A percentile compares a stretch with the other conserved stretches of the same genome.
phyloP scores from a whole-genome alignment of 148 eudicot genomes.

The Fagopyrum tataricum region DNA sequence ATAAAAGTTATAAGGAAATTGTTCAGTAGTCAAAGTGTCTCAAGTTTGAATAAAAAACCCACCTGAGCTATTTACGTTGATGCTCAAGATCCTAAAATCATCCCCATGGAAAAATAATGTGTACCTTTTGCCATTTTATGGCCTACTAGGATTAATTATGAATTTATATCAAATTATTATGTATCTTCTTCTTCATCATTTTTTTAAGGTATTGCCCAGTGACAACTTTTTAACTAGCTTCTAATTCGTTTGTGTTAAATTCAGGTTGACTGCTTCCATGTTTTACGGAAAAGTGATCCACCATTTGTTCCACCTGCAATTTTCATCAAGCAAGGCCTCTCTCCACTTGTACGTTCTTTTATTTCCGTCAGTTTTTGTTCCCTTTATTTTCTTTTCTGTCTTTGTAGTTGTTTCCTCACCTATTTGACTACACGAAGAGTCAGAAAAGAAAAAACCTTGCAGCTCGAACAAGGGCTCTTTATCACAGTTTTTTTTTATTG shows the following conservation, averaged over 20 bases:
- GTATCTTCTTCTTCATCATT: not conserved
- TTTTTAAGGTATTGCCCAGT: not conserved
- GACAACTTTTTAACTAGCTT: not conserved
- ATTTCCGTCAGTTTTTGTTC: not conserved
- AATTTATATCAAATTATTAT: too few relatives aligned
- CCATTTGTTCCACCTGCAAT: constrained; percentile 79
- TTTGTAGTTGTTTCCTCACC: not conserved
- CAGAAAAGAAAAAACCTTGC: not conserved
- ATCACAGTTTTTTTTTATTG: too few relatives aligned
- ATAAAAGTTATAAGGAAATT: too few relatives aligned
- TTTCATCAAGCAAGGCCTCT: constrained; percentile 78
- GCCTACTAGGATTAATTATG: not conserved
- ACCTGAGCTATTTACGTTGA: too few relatives aligned
- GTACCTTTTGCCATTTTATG: not conserved
- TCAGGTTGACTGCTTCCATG: constrained; percentile 95
- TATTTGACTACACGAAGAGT: not conserved
- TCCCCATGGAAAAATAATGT: too few relatives aligned
- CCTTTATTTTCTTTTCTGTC: not conserved
- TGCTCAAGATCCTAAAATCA: too few relatives aligned
- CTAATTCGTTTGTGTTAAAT: not conserved
- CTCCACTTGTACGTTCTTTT: constrained; percentile 67
- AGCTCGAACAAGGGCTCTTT: not conserved
- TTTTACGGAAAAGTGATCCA: constrained; percentile 88
- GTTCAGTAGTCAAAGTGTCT: too few relatives aligned
- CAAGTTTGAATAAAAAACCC: too few relatives aligned